Base-by-base conservation (phyloP, 1,139 yeast species). In the Eremothecium sinecaudum region DNA sequence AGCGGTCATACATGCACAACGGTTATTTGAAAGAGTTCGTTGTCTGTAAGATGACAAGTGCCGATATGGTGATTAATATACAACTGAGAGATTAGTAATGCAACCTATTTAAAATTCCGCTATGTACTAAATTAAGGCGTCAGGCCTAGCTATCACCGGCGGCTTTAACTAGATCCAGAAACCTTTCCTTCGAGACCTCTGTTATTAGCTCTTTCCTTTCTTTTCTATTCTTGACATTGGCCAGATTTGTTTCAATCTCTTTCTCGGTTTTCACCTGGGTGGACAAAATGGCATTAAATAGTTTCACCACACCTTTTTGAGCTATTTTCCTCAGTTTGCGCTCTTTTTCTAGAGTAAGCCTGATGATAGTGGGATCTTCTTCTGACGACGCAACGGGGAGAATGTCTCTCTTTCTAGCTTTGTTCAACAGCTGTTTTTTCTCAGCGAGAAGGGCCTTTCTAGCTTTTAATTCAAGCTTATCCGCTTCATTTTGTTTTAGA, bases 231-330 rank as follows among this genome's bases (percentile, higher is more conserved):
- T 50, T 48, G 28, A 56, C 41, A 44, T 50, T 50, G 38, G 66
- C 59, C 36, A 59, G 51, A 22, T 59, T 58, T 31, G 66, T 71
- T 12, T 60, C 56, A 2, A 54, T 53, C 41, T 57, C 64, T 26
- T 48, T 51, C 13, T 62, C 59, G 2, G 87, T 74, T 45, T 66
- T 70, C 16, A 74, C 67, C 59, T 92, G 98, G 1, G 95, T 80
- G 26, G 83, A 71, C 50, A 86, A 69, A 20, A 90, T 79, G 2
- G 96, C 97, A 56, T 90, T 90, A 60, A 90, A 86, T 41, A 90
- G 67, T 50, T 80, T 75, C 13, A 90, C 93, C 12, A 86, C 97
- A 64, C 98, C 99, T 50, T 79, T 71, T 60, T 90, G 96, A 0
- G 97, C 97, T 21, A 77, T 70, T 54, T 86, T 87, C 56, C 81